Conservation (phyloP, 306 rosid species). For the Astragalus glycyphyllos region DNA sequence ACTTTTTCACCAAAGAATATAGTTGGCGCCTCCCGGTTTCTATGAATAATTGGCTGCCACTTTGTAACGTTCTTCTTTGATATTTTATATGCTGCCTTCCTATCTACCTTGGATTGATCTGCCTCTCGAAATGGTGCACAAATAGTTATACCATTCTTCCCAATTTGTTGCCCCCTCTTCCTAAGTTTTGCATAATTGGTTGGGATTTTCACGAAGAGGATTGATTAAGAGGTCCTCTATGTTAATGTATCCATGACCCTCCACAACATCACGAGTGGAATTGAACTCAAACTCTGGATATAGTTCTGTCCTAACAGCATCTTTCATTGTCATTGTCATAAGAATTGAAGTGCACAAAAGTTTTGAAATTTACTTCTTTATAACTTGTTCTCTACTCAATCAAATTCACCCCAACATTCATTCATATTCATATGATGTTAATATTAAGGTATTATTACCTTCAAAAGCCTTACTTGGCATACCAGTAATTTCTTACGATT, state of each 20-base stretch:
- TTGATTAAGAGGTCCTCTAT: constrained; percentile 63
- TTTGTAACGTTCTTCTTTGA: constrained; percentile 64
- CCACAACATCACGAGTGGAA: constrained; percentile 72
- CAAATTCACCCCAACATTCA: too few relatives aligned
- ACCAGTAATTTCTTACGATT: constrained; percentile 67
- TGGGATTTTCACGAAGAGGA: constrained; percentile 69
- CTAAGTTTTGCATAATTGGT: constrained; percentile 65
- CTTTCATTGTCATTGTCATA: constrained; percentile 29
- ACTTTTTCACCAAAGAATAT: constrained; percentile 64
- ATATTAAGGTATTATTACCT: constrained; percentile 49
- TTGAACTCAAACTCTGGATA: constrained; percentile 88
- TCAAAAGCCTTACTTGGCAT: constrained; percentile 66
- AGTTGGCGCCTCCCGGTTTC: constrained; percentile 80
- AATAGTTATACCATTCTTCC: constrained; percentile 54
- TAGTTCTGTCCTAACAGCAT: constrained; percentile 59
- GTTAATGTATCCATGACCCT: constrained; percentile 68
- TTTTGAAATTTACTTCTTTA: background rate
- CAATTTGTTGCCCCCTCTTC: constrained; percentile 53
- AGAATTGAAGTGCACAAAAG: constrained; percentile 3
- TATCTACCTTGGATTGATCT: constrained; percentile 68
- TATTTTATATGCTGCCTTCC: constrained; percentile 63
- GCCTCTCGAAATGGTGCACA: constrained; percentile 73
- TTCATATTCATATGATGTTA: too few relatives aligned
- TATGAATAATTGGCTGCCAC: constrained; percentile 84
- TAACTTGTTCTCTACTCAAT: too few relatives aligned